Base-by-base conservation (phyloP, 2,329 filamentous ascomycete species). In the Trichoderma sp. region DNA sequence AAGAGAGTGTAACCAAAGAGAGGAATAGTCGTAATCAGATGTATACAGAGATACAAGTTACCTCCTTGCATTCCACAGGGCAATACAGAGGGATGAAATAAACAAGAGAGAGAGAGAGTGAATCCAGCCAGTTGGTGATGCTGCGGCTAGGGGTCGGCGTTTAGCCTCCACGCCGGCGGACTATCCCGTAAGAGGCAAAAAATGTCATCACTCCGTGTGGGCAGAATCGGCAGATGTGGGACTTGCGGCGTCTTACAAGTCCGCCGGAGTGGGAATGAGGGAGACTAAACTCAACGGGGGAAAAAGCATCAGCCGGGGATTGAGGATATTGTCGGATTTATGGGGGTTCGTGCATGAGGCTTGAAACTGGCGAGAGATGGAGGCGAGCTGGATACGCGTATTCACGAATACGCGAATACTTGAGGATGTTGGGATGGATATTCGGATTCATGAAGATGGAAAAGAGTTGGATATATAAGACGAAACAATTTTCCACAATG, bases 141-240 rank as follows among this genome's bases (percentile, higher is more conserved):
- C 30, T 50, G 66, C 66, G 23, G 36, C 57, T 62, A 62, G 36
- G 57, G 12, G 26, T 26, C 67, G 67, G 57, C 58, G 67, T 70
- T 69, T 28, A 55, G 43, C 23, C 20, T 20, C 30, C 26, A 62
- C 5, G 57, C 67, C 67, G 67, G 50, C 34, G 13, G n/a, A 32
- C 68, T 39, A 70, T 47, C 12, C 65, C 68, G 1, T 20, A 70
- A 70, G 4, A n/a, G 47, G 68, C 28, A 70, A 55, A 70, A 70
- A 70, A 11, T 17, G 47, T 70, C 68, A 70, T 39, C 66, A 3
- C 36, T 47, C 62, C 8, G 17, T 9, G 30, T 23, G 11, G 8
- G 30, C 36, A 57, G 55, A 59, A 34, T 43, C 34, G 34, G n/a
- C 57, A 34, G 30, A 20, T 23, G 65, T 68, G 65, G 65, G 36